Evolutionary conservation across 345 rosid species (phyloP).

Genomic region (Brassica juncea): DNA sequence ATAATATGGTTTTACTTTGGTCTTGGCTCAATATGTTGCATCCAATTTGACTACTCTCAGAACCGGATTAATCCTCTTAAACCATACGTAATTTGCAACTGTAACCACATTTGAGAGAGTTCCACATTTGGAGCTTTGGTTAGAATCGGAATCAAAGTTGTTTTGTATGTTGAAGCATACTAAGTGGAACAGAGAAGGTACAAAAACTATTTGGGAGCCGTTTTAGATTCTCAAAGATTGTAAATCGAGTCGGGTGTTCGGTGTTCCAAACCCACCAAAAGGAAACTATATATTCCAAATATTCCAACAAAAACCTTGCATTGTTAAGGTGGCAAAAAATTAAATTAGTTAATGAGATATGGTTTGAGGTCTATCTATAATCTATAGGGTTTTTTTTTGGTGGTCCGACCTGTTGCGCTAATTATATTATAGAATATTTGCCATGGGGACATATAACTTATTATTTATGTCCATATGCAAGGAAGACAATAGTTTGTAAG

Average conservation of each 20-base stretch:
- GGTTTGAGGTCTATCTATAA: constrained; percentile 10
- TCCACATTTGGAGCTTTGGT: background rate
- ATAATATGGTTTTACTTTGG: background rate
- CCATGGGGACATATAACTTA: constrained; percentile 20
- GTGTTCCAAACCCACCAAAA: constrained; percentile 32
- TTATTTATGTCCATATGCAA: constrained; percentile 30
- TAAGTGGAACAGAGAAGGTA: background rate
- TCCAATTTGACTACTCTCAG: background rate
- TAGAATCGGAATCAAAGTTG: background rate
- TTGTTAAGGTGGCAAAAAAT: constrained; percentile 19
- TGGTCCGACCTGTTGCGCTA: constrained; percentile 27
- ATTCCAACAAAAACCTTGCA: constrained; percentile 26
- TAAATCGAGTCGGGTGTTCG: constrained; percentile 26
- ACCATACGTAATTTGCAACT: background rate
- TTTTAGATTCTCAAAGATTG: constrained; percentile 34
- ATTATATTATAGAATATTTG: constrained; percentile 5
- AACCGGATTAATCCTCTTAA: background rate
- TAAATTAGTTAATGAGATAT: background rate
- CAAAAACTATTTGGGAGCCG: background rate
- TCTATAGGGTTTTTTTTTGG: background rate
- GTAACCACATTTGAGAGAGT: background rate
- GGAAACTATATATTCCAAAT: constrained; percentile 21
- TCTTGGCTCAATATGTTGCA: background rate
- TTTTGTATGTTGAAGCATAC: background rate
- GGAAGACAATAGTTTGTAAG: constrained; percentile 22